Percentiles rank a stretch among this genome's conserved stretches.
These are phyloP conservation scores for Phoma herbarum DNA, from an alignment of 2,329 filamentous ascomycete genomes.

Conservation along the genomic window DNA sequence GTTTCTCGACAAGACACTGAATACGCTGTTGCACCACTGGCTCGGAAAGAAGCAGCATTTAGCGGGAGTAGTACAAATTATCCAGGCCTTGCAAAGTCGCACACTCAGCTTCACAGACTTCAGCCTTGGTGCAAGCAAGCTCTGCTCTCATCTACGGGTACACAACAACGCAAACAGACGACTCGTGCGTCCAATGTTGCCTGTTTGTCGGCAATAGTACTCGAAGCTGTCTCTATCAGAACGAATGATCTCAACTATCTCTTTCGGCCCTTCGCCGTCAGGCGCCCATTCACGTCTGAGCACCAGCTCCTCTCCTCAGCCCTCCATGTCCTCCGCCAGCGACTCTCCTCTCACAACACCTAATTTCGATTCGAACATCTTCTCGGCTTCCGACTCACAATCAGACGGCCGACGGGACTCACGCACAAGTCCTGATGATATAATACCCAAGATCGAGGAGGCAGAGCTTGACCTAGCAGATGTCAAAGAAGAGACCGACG, in stretches of 20 bases:
- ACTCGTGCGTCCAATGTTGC: conserved; percentile 39
- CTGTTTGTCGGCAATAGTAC: conserved; percentile 29
- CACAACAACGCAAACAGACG: conserved; percentile 9
- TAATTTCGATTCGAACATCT: conserved; percentile 44
- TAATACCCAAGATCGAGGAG: conserved; percentile 65
- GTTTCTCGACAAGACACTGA: conserved; percentile 19
- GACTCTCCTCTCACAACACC: conserved; percentile 51
- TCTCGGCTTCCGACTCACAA: conserved; percentile 35
- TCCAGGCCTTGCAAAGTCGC: conserved; percentile 18
- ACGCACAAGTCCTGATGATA: conserved; percentile 43
- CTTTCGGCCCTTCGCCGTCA: conserved; percentile 48
- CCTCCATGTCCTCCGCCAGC: conserved; percentile 53
- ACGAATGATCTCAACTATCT: conserved; percentile 49
- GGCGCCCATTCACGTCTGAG: conserved; percentile 47
- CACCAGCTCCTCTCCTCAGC: conserved; percentile 52
- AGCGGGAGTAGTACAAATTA: conserved; percentile 5
- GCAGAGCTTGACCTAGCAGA: conserved; percentile 55
- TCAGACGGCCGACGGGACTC: conserved; percentile 39
- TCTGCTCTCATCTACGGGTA: conserved; percentile 9
- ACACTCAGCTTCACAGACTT: conserved; percentile 13
- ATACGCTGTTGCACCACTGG: conserved; percentile 22
- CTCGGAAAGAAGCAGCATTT: conserved; percentile 2
- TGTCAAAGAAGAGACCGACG: conserved; percentile 49
- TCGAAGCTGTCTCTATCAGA: conserved; percentile 28
- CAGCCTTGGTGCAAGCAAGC: conserved; percentile 8